phyloP scores from a whole-genome alignment of 345 rosid species.

The Erucastrum elatum region DNA sequence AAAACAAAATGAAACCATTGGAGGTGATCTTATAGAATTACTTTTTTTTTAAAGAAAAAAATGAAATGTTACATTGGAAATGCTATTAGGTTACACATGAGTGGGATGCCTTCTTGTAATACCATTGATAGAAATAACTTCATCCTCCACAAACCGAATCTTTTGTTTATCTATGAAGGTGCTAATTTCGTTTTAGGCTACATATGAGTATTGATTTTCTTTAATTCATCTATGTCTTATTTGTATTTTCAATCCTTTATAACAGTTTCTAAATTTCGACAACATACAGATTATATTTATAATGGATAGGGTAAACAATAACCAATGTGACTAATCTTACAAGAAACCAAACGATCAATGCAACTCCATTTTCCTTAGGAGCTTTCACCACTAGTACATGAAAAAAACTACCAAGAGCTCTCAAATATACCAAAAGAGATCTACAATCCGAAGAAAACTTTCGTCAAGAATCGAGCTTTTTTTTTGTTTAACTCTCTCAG shows the following conservation, averaged over 20 bases:
- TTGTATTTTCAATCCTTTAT: background rate
- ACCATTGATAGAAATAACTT: background rate
- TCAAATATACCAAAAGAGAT: conserved; percentile 15
- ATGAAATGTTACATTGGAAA: too few relatives aligned
- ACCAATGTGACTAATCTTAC: conserved; percentile 26
- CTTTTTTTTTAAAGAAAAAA: too few relatives aligned
- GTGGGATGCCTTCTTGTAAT: background rate
- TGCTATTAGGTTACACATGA: background rate
- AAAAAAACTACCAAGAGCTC: conserved; percentile 13
- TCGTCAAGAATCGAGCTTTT: background rate
- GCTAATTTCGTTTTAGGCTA: background rate
- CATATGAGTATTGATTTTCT: background rate
- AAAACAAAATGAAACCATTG: too few relatives aligned
- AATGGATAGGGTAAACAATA: background rate
- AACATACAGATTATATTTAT: background rate
- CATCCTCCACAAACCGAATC: background rate
- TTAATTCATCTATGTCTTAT: background rate
- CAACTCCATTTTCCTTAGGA: conserved; percentile 16
- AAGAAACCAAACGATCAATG: conserved; percentile 26
- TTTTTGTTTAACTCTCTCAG: background rate
- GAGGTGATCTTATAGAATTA: too few relatives aligned
- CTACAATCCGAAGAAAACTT: conserved; percentile 19
- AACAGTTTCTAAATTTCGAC: background rate
- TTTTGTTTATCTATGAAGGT: background rate
- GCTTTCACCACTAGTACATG: conserved; percentile 22